Base-by-base conservation (phyloP, 1,284 basidiomycete genomes). In the Grifola frondosa region DNA sequence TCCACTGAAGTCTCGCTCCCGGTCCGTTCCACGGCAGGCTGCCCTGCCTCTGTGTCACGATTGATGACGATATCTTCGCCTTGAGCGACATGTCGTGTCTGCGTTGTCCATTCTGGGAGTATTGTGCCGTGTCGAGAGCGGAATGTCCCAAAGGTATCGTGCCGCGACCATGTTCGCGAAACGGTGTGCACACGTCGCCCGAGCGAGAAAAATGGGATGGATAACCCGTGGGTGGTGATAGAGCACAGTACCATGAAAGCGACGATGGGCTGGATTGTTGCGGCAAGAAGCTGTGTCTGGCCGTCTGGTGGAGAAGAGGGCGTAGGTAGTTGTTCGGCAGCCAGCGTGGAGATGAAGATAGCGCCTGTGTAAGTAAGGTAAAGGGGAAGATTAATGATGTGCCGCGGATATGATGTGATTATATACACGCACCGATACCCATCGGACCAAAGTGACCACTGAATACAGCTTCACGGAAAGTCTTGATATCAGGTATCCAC, bases 401-500 rank as follows among this genome's bases (percentile, higher is more conserved):
- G 20, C 35, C 15, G 26, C 9, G 11, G 23, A 36, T 35, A 17
- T 12, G 21, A 25, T 17, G 11, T 4, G 3, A 23, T 34, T 28
- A 1, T 21, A 17, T 25, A 17, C 28, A 70, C 78, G 50, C 38
- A 77, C 84, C 89, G 44, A 93, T 83, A 23, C 90, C 90, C 62
- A 95, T 91, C 6, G 92, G 91, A n/a, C 91, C 92, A 61, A 97
- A 96, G 68, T 96, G 93, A 0, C 94, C 95, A 48, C 77, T 84
- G 66, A 97, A 97, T 3, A 91, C 54, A 0, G 93, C 92, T 61
- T 90, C 87, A 20, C 88, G 75, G 54, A 93, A 80, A 0, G 88
- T 96, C 71, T 96, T 95, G 58, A 97, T 80, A 59, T 97, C 93
- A 0, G 94, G 94, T 46, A 97, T 94, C 77, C 85, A 96, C 58